Evolutionary conservation across 805 yeast species (phyloP).

Genomic region (Grigorovia yakushimaensis): DNA sequence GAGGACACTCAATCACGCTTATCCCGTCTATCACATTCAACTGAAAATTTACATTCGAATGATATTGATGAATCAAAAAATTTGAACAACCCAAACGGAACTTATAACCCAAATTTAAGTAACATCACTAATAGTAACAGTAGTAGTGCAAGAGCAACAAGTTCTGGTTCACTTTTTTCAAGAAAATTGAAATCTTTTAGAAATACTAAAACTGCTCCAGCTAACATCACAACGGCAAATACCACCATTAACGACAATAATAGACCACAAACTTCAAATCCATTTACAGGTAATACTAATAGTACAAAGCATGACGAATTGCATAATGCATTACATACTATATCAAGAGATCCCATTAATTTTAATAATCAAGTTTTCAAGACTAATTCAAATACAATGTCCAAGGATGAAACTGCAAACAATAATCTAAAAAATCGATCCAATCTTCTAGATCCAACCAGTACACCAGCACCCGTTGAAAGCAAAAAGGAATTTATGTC

Average conservation of each 20-base stretch:
- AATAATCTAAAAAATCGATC: not conserved
- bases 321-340: conserved; percentile 1
- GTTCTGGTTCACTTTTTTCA: conserved; percentile 22
- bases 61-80: not conserved
- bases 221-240: not conserved
- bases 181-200: conserved; percentile 20
- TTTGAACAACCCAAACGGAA: not conserved
- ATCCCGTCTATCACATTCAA: not conserved
- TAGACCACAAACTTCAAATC: conserved; percentile 1
- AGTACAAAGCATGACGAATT: not conserved
- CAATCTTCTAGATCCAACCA: not conserved
- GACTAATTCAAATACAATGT: not conserved
- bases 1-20: not conserved
- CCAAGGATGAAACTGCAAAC: not conserved
- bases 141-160: conserved; percentile 9
- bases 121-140: conserved; percentile 1
- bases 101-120: not conserved
- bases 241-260: not conserved
- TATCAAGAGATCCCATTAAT: not conserved
- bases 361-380: conserved; percentile 1
- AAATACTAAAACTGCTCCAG: conserved; percentile 6
- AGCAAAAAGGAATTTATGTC: conserved; percentile 12
- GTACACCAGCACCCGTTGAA: not conserved
- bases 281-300: not conserved
- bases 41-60: not conserved